Conservation (phyloP, 306 rosid genomes). For the Pyrus pyrifolia region DNA sequence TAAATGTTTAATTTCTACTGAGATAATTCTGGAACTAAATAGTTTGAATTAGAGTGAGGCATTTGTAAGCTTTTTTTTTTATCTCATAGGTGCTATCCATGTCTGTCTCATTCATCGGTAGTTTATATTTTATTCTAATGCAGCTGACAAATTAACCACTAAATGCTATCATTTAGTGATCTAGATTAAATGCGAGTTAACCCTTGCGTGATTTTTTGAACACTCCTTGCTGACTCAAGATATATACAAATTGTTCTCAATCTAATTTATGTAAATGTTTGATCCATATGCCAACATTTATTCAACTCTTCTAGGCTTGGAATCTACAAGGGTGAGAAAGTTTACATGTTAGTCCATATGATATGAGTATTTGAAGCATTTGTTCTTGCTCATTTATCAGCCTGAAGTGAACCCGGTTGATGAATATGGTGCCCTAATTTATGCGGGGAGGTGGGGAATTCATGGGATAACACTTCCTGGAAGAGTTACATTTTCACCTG, state of each 20-base stretch:
- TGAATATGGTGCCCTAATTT: slow-evolving; percentile 85
- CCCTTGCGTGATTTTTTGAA: neutral
- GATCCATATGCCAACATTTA: neutral
- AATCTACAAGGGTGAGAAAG: neutral
- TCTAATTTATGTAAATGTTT: neutral
- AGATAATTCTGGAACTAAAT: neutral
- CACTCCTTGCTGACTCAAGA: neutral
- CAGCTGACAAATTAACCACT: neutral
- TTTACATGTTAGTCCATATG: neutral
- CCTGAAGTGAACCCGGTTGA: slow-evolving; percentile 72
- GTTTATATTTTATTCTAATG: neutral
- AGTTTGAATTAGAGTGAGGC: neutral
- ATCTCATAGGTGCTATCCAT: neutral
- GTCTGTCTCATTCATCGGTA: neutral
- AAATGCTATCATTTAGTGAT: neutral
- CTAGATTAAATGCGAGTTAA: neutral
- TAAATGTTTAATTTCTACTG: neutral
- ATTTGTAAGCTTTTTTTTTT: neutral
- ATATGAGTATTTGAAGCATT: neutral
- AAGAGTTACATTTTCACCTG: slow-evolving; percentile 92
- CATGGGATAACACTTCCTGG: slow-evolving; percentile 88
- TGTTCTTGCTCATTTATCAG: slow-evolving; percentile 32
- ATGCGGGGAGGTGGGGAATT: slow-evolving; percentile 94
- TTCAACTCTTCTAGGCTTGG: neutral
- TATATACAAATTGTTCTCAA: neutral